Conservation (phyloP, 2,329 filamentous ascomycete genomes). For the Teratosphaeria viscida region DNA sequence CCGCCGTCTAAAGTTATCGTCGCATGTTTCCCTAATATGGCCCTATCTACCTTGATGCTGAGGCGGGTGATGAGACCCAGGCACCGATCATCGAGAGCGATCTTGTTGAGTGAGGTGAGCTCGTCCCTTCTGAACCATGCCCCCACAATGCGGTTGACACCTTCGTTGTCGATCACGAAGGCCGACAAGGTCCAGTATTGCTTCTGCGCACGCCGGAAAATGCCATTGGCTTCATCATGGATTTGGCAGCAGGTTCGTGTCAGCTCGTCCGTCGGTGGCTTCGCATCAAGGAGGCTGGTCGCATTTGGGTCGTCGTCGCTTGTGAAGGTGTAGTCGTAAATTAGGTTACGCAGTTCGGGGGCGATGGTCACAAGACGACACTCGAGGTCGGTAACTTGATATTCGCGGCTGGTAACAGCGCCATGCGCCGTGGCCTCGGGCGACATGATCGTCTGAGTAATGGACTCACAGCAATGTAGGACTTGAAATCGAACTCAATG, state of each 20-base stretch:
- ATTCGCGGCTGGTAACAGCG: not conserved
- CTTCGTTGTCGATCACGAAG: not conserved
- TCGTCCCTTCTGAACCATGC: not conserved
- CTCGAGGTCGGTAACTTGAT: not conserved
- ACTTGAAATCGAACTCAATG: not conserved
- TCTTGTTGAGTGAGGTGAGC: not conserved
- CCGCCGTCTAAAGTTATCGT: too few species aligned
- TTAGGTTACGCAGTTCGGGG: not conserved
- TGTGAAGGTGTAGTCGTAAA: not conserved
- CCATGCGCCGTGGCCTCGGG: not conserved
- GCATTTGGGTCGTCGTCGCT: not conserved
- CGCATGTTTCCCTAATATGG: too few species aligned
- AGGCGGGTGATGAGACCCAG: not conserved
- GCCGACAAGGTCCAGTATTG: slow-evolving; percentile 1
- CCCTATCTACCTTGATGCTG: too few species aligned
- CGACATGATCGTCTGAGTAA: not conserved
- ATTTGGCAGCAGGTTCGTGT: not conserved
- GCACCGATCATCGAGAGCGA: not conserved
- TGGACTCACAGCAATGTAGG: not conserved
- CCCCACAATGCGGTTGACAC: not conserved
- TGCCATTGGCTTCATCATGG: not conserved
- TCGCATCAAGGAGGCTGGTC: not conserved
- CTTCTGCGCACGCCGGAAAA: not conserved
- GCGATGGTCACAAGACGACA: not conserved
- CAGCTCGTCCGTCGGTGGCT: not conserved